Evolutionary conservation across 441 rosid species (phyloP).

Genomic region (Gossypium schwendimanii): DNA sequence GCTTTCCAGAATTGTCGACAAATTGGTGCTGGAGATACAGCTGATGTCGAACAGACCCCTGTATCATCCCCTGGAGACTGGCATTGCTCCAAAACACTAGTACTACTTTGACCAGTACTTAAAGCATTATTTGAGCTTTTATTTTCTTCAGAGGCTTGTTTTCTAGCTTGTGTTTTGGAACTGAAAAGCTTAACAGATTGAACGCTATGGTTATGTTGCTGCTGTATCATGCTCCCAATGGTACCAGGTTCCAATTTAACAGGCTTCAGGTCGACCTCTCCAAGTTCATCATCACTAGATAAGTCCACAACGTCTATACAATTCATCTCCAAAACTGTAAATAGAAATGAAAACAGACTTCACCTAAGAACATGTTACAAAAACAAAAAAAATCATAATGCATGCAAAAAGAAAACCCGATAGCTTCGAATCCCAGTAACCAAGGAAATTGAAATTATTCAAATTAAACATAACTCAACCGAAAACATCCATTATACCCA

Average conservation of each 20-base stretch:
- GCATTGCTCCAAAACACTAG: slow-evolving; percentile 62
- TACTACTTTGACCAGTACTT: slow-evolving; percentile 40
- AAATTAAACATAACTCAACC: neutral
- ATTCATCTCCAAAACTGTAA: slow-evolving; percentile 30
- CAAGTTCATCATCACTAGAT: slow-evolving; percentile 32
- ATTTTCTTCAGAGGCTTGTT: slow-evolving; percentile 54
- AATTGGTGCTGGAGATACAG: slow-evolving; percentile 58
- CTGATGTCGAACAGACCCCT: slow-evolving; percentile 53
- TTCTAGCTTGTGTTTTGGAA: slow-evolving; percentile 21
- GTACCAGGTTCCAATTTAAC: slow-evolving; percentile 41
- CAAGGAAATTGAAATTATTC: neutral
- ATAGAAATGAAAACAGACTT: neutral
- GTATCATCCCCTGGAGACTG: slow-evolving; percentile 64
- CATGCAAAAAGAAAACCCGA: neutral
- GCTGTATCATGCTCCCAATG: slow-evolving; percentile 19
- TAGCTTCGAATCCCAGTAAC: neutral
- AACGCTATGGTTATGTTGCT: slow-evolving; percentile 8
- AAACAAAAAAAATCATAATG: neutral
- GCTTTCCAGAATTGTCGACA: slow-evolving; percentile 94
- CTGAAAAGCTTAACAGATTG: slow-evolving; percentile 18
- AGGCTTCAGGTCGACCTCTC: slow-evolving; percentile 32
- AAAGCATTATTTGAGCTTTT: slow-evolving; percentile 36
- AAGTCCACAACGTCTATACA: slow-evolving; percentile 20
- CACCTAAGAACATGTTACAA: neutral
- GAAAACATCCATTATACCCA: neutral